A percentile compares a stretch with the other conserved stretches of the same genome.
Conservation (phyloP, 2,329 filamentous ascomycete genomes). For the Xylariomycetidae sp. region DNA sequence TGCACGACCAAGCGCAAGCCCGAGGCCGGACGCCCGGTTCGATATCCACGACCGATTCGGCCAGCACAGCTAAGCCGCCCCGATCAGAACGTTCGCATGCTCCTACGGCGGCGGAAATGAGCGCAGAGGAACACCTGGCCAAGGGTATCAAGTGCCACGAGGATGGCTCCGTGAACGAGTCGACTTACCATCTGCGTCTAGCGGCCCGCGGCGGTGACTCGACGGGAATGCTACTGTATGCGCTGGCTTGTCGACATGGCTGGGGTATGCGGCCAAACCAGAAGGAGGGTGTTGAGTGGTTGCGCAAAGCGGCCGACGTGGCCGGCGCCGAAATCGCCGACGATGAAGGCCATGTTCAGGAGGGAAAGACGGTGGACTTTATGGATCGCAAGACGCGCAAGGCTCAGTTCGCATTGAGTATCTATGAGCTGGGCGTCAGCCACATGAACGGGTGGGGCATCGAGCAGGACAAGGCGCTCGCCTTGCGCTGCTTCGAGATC, state of each 20-base stretch:
- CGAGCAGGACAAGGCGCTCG: constrained; percentile 81
- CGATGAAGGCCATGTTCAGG: constrained; percentile 62
- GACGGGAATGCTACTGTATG: constrained; percentile 93
- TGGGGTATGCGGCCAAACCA: constrained; percentile 97
- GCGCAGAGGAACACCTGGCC: constrained; percentile 80
- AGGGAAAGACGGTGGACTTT: constrained; percentile 57
- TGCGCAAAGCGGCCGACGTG: constrained; percentile 82
- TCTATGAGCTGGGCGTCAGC: constrained; percentile 93
- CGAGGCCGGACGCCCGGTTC: constrained; percentile 42
- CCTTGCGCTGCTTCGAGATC: constrained; percentile 91
- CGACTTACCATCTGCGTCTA: constrained; percentile 89
- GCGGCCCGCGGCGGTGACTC: constrained; percentile 81
- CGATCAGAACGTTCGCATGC: constrained; percentile 39
- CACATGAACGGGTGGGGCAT: constrained; percentile 99
- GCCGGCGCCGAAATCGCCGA: constrained; percentile 78
- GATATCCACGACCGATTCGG: constrained; percentile 45
- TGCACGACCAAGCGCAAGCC: constrained; percentile 30
- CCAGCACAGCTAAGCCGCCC: constrained; percentile 45
- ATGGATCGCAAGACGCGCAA: constrained; percentile 75
- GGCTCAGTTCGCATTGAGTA: constrained; percentile 89
- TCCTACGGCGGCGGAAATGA: constrained; percentile 61
- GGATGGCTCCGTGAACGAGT: constrained; percentile 80
- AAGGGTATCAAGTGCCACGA: constrained; percentile 90
- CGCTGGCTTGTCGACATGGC: constrained; percentile 87
- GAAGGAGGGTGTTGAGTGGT: constrained; percentile 83